Evolutionary conservation across 768 basidiomycete species (phyloP), one percentile per base, ranked within the genome.

Genomic region (Myochromella boudieri): DNA sequence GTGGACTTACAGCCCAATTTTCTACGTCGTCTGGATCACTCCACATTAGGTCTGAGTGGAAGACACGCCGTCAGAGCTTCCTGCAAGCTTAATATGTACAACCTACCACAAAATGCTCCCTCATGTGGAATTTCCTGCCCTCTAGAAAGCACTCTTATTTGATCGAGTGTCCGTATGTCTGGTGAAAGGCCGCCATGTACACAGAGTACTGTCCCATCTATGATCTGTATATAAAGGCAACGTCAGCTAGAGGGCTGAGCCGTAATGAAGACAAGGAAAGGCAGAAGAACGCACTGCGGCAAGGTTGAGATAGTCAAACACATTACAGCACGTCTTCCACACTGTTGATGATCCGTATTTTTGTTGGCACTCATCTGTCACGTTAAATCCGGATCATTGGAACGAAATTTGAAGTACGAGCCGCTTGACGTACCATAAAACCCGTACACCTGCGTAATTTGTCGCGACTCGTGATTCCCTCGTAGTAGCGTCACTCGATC

Each of bases 41-140:
- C 95, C 95, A 98, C 93, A 98, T 97, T 10, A 98, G 79, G 62
- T 97, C 93, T 93, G 42, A 31, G n/a, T 8, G n/a, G n/a, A 31
- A 31, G n/a, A 31, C 8, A 31, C 9, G 29, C 29, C 29, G n/a
- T 31, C 29, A n/a, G n/a, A 31, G n/a, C n/a, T n/a, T n/a, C n/a
- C n/a, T n/a, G n/a, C n/a, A n/a, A n/a, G n/a, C n/a, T 31, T n/a
- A 31, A 31, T 8, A n/a, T n/a, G 29, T 10, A 27, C 5, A 34
- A 57, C 80, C 24, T 57, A 85, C 87, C 87, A 56, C 95, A 98
- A 72, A 98, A 97, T 6, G 95, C 88, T n/a, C 95, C 95, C 63
- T 97, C 95, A 64, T 98, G 95, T 2, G 95, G 95, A 37, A 98
- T 95, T 65, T 98, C 95, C 60, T 97, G 94, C n/a, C 92, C 91